Evolutionary conservation across 2,329 filamentous ascomycete genomes (phyloP).

Genomic region (Aureobasidium mangrovei): DNA sequence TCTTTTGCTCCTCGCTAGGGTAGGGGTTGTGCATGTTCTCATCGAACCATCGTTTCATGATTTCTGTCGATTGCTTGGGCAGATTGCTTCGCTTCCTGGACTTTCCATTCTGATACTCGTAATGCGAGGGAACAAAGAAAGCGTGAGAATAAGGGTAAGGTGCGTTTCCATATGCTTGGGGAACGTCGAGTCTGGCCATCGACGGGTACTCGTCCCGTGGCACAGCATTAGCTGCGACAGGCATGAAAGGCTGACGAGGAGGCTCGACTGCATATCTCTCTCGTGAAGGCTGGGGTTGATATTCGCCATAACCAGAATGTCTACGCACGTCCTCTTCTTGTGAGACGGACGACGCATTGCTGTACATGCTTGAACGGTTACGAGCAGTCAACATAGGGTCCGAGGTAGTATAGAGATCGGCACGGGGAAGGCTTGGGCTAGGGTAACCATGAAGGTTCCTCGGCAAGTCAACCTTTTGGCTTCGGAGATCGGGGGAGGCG

Average conservation of each 20-base stretch:
- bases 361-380: conserved; percentile 12
- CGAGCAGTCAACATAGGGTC: conserved; percentile 4
- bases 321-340: conserved; percentile 7
- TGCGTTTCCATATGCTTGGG: conserved; percentile 10
- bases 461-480: conserved; percentile 1
- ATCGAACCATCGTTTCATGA: conserved; percentile 34
- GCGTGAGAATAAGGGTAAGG: conserved; percentile 13
- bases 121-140: conserved; percentile 17
- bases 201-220: conserved; percentile 8
- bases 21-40: conserved; percentile 32
- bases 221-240: neutral
- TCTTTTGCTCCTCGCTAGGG: conserved; percentile 31
- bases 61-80: conserved; percentile 31
- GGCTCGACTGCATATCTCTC: conserved; percentile 11
- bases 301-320: conserved; percentile 8
- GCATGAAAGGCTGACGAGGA: neutral
- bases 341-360: conserved; percentile 10
- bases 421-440: neutral
- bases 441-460: conserved; percentile 1
- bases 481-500: conserved; percentile 2
- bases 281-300: neutral
- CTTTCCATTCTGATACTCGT: conserved; percentile 30
- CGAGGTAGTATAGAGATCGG: neutral
- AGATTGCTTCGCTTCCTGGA: conserved; percentile 31
- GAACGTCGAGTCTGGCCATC: conserved; percentile 7